These are phyloP conservation scores for Neofusicoccum kwambonambiense DNA, from an alignment of 2,329 filamentous ascomycete genomes.

Conservation along the genomic window DNA sequence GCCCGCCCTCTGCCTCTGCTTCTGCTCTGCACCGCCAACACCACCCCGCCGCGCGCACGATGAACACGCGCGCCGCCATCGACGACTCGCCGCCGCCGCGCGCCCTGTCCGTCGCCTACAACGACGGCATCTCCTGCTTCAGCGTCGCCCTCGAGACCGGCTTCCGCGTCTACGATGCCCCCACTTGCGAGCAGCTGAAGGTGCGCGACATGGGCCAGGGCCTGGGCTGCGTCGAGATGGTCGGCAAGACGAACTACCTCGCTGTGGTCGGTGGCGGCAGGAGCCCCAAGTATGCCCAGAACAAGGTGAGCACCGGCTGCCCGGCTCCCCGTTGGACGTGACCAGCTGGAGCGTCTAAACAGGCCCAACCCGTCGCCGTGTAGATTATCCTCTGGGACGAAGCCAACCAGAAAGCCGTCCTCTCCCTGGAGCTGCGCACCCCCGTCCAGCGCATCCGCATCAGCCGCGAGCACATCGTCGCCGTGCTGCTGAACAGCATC, in stretches of 20 bases:
- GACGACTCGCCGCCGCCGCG: slow-evolving; percentile 71
- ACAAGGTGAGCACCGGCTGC: slow-evolving; percentile 59
- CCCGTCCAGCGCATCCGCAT: slow-evolving; percentile 78
- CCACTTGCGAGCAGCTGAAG: slow-evolving; percentile 31
- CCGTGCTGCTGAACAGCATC: slow-evolving; percentile 78
- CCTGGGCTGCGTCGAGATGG: slow-evolving; percentile 80
- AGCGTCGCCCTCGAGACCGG: slow-evolving; percentile 82
- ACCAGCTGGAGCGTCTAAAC: slow-evolving; percentile 9
- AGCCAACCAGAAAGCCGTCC: slow-evolving; percentile 69
- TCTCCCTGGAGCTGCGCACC: slow-evolving; percentile 76
- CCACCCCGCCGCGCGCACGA: slow-evolving; percentile 39
- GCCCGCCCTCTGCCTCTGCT: slow-evolving; percentile 1
- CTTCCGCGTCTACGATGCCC: slow-evolving; percentile 57
- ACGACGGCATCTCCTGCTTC: slow-evolving; percentile 80
- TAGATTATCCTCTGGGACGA: slow-evolving; percentile 91
- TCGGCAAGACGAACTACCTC: slow-evolving; percentile 81
- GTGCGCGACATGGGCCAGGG: slow-evolving; percentile 56
- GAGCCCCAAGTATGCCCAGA: slow-evolving; percentile 80
- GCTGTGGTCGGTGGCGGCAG: slow-evolving; percentile 86
- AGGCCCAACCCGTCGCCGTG: slow-evolving; percentile 21
- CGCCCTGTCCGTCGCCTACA: slow-evolving; percentile 83
- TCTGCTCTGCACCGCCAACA: neutral
- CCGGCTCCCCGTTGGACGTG: slow-evolving; percentile 1
- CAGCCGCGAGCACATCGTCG: slow-evolving; percentile 71
- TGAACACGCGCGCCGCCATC: slow-evolving; percentile 88